phyloP scores from a whole-genome alignment of 2,329 filamentous ascomycete genomes.

The Coniochaeta sp. region DNA sequence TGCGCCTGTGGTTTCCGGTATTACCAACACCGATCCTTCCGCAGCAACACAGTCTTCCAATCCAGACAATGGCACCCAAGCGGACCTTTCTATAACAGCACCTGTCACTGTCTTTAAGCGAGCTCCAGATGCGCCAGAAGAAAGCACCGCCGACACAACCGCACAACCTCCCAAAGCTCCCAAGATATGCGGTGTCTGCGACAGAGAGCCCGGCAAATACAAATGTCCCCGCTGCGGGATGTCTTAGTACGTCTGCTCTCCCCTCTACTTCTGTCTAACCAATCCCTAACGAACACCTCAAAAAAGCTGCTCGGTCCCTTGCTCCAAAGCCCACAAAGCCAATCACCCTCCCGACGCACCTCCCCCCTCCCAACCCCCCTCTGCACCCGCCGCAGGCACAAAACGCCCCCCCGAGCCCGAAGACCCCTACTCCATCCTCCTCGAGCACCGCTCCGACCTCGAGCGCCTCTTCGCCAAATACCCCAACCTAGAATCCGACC shows the following conservation, averaged over 20 bases:
- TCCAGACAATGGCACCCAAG: neutral
- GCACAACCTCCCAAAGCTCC: conserved; percentile 10
- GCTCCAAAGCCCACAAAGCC: conserved; percentile 29
- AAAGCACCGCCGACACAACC: neutral
- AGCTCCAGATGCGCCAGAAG: neutral
- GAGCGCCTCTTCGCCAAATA: conserved; percentile 43
- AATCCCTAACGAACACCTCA: conserved; percentile 16
- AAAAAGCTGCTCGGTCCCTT: conserved; percentile 55
- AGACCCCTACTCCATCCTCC: conserved; percentile 41
- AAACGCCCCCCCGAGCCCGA: conserved; percentile 7
- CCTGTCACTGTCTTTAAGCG: neutral
- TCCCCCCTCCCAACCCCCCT: conserved; percentile 4
- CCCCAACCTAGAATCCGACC: conserved; percentile 37
- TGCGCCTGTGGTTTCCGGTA: neutral
- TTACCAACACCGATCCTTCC: neutral
- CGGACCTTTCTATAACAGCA: neutral
- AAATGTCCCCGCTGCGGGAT: conserved; percentile 53
- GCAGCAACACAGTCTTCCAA: neutral
- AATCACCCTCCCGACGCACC: conserved; percentile 32
- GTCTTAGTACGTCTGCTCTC: conserved; percentile 41
- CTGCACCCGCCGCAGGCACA: conserved; percentile 7
- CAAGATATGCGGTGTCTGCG: conserved; percentile 47
- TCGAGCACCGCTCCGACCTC: conserved; percentile 43
- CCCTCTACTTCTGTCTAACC: neutral
- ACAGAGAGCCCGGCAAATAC: conserved; percentile 45